A percentile compares a stretch with the other conserved stretches of the same genome.
phyloP scores from a whole-genome alignment of 2,329 filamentous ascomycete genomes.

The Xylariomycetidae sp. region DNA sequence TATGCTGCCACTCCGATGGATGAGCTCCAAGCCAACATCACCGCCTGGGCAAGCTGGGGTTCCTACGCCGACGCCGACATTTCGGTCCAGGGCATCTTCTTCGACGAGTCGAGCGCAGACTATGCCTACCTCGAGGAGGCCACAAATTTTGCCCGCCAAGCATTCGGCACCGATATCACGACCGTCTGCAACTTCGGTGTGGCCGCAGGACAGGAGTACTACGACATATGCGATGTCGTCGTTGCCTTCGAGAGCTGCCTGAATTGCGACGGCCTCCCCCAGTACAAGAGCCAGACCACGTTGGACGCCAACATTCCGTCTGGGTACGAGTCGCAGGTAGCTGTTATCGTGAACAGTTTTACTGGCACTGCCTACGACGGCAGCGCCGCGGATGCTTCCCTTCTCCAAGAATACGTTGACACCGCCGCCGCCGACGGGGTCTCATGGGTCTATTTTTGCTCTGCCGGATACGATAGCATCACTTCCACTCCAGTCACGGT shows the following conservation, averaged over 20 bases:
- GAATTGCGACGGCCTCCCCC: neutral
- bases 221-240: slow-evolving; percentile 9
- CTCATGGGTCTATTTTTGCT: slow-evolving; percentile 11
- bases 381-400: neutral
- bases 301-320: slow-evolving; percentile 7
- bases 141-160: slow-evolving; percentile 3
- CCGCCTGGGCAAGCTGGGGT: slow-evolving; percentile 32
- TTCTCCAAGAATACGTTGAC: slow-evolving; percentile 5
- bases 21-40: slow-evolving; percentile 30
- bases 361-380: slow-evolving; percentile 2
- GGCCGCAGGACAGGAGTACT: slow-evolving; percentile 1
- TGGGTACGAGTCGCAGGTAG: slow-evolving; percentile 2
- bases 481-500: slow-evolving; percentile 7
- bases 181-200: slow-evolving; percentile 9
- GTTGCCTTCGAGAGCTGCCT: slow-evolving; percentile 8
- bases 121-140: slow-evolving; percentile 14
- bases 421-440: slow-evolving; percentile 2
- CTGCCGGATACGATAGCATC: slow-evolving; percentile 8
- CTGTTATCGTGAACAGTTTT: slow-evolving; percentile 10
- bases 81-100: slow-evolving; percentile 33
- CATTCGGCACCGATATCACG: slow-evolving; percentile 6
- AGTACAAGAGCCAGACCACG: slow-evolving; percentile 4
- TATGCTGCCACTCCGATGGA: slow-evolving; percentile 27
- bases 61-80: slow-evolving; percentile 16
- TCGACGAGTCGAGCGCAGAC: slow-evolving; percentile 29